These are phyloP conservation scores for Melanopsichium pennsylvanicum DNA, from an alignment of 1,284 basidiomycete genomes.

Conservation along the genomic window DNA sequence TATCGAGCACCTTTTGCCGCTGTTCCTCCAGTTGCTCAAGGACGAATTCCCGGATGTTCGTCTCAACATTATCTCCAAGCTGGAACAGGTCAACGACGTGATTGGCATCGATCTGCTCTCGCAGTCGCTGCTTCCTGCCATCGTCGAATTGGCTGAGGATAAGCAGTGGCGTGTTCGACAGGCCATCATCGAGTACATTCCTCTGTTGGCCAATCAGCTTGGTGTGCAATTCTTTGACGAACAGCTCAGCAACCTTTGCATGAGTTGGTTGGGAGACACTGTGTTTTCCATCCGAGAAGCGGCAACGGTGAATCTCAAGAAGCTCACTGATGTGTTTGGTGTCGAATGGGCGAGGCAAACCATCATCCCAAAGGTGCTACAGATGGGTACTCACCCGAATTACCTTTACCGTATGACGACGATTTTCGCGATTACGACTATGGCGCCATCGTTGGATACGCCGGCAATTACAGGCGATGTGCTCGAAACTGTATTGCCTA, in stretches of 20 bases:
- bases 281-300: slow-evolving; percentile 98
- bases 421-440: slow-evolving; percentile 96
- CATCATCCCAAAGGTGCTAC: slow-evolving; percentile 96
- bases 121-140: slow-evolving; percentile 94
- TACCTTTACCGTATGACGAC: slow-evolving; percentile 99
- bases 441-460: slow-evolving; percentile 87
- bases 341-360: slow-evolving; percentile 95
- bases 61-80: slow-evolving; percentile 97
- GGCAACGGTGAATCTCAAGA: slow-evolving; percentile 95
- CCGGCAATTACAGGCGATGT: slow-evolving; percentile 86
- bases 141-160: slow-evolving; percentile 97
- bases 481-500: slow-evolving; percentile 82
- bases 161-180: slow-evolving; percentile 99
- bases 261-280: slow-evolving; percentile 99
- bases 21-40: slow-evolving; percentile 95
- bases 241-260: slow-evolving; percentile 93
- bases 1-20: slow-evolving; percentile 92
- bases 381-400: slow-evolving; percentile 96
- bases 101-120: slow-evolving; percentile 96
- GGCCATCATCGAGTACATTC: slow-evolving; percentile 98
- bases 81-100: slow-evolving; percentile 94
- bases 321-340: slow-evolving; percentile 97
- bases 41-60: slow-evolving; percentile 99
- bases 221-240: slow-evolving; percentile 98
- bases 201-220: slow-evolving; percentile 94